These are phyloP conservation scores for Geosmithia morbida DNA, from an alignment of 2,329 filamentous ascomycete genomes.

Conservation along the genomic window DNA sequence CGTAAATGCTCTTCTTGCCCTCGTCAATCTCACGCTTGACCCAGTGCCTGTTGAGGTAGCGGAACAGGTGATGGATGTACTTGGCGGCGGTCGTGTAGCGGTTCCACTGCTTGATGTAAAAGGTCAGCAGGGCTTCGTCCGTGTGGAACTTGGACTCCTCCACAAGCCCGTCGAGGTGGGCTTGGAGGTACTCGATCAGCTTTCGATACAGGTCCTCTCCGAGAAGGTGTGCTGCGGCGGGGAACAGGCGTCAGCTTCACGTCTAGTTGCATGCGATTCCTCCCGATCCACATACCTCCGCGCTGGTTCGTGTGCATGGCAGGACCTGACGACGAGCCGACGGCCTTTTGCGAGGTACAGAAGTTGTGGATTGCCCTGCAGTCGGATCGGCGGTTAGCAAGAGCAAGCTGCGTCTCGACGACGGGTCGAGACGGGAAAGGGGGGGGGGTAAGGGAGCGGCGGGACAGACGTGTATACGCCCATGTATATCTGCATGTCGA, in stretches of 20 bases:
- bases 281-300: slow-evolving; percentile 41
- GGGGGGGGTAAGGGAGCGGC: neutral
- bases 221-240: slow-evolving; percentile 62
- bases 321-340: slow-evolving; percentile 36
- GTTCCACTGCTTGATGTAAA: slow-evolving; percentile 95
- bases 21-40: slow-evolving; percentile 98
- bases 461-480: slow-evolving; percentile 68
- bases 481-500: slow-evolving; percentile 97
- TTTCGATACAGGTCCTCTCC: slow-evolving; percentile 94
- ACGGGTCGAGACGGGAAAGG: neutral
- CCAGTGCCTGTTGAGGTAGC: slow-evolving; percentile 96
- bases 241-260: neutral
- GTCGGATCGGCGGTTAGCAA: neutral
- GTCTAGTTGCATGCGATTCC: neutral
- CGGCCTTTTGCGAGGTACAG: slow-evolving; percentile 92
- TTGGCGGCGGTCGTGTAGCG: slow-evolving; percentile 91
- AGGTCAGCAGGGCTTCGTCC: slow-evolving; percentile 79
- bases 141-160: slow-evolving; percentile 62
- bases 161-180: slow-evolving; percentile 60
- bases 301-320: slow-evolving; percentile 23
- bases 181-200: slow-evolving; percentile 69
- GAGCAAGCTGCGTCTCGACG: neutral
- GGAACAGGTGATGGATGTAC: slow-evolving; percentile 94
- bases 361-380: slow-evolving; percentile 88
- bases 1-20: slow-evolving; percentile 95